A percentile compares a stretch with the other conserved stretches of the same genome.
These are phyloP conservation scores for Funneliformis mosseae DNA, from an alignment of 192 early-diverging fungal genomes.

Conservation along the genomic window DNA sequence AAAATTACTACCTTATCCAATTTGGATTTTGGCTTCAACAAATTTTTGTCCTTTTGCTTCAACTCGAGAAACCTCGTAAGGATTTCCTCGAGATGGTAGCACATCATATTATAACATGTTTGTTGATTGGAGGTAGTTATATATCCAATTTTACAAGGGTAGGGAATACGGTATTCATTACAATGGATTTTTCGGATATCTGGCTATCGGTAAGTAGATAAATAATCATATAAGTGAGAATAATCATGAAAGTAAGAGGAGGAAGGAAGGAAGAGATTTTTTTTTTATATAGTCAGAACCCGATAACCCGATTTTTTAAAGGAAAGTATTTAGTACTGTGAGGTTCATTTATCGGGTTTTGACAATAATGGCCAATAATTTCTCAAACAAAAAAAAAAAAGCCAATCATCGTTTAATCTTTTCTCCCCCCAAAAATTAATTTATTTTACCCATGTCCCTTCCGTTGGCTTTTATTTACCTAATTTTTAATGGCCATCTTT, in stretches of 20 bases:
- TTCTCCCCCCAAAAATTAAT: too few species aligned
- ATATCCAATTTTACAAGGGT: constrained; percentile 60
- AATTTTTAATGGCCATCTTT: neutral
- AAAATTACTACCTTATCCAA: constrained; percentile 63
- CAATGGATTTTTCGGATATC: constrained; percentile 68
- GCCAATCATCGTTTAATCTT: too few species aligned
- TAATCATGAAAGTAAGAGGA: neutral
- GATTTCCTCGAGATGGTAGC: constrained; percentile 58
- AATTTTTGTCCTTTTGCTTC: constrained; percentile 53
- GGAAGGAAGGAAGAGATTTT: neutral
- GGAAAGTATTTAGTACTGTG: too few species aligned
- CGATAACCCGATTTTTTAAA: too few species aligned
- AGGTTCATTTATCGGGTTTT: too few species aligned
- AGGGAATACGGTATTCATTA: constrained; percentile 64
- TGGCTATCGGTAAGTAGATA: constrained; percentile 55
- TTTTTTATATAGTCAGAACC: too few species aligned
- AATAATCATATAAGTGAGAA: neutral
- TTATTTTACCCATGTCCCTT: neutral
- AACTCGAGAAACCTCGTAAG: constrained; percentile 60
- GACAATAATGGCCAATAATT: too few species aligned
- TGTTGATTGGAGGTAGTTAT: constrained; percentile 61
- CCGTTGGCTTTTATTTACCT: neutral
- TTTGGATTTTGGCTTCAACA: constrained; percentile 65
- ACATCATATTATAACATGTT: constrained; percentile 64
- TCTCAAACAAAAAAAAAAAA: too few species aligned